Percentiles rank a stretch among this genome's conserved stretches.
These are phyloP conservation scores for Glycine soja DNA, from an alignment of 306 rosid genomes.

Conservation along the genomic window DNA sequence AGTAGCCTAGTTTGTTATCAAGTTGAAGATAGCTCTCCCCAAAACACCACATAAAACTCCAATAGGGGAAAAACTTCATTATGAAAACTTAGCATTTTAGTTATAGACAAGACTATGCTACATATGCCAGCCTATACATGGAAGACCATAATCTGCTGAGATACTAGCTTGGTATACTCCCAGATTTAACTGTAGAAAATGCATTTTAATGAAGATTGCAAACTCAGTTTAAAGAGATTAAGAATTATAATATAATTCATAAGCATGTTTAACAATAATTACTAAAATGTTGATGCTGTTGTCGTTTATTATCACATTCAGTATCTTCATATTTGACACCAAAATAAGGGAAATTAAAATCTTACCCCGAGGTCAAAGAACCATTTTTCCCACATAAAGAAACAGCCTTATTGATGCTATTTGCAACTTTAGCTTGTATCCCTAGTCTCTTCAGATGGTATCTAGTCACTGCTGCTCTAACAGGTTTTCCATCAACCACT, in stretches of 20 bases:
- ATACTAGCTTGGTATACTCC: too few species aligned
- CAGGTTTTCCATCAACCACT: constrained; percentile 88
- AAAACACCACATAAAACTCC: constrained; percentile 9
- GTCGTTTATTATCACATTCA: neutral
- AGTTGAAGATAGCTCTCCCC: constrained; percentile 27
- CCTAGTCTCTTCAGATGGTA: constrained; percentile 97
- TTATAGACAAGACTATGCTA: neutral
- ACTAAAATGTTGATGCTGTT: constrained; percentile 5
- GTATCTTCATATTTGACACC: constrained; percentile 12
- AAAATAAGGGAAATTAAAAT: constrained; percentile 33
- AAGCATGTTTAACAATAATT: neutral
- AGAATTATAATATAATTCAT: neutral
- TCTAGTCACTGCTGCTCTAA: constrained; percentile 92
- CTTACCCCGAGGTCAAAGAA: constrained; percentile 67
- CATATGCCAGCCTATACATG: neutral
- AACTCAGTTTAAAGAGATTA: constrained; percentile 12
- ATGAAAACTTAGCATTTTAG: neutral
- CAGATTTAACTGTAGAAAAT: neutral
- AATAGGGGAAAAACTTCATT: neutral
- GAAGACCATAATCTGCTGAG: neutral
- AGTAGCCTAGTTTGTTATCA: neutral
- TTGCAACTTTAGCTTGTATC: constrained; percentile 69
- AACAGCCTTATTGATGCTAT: constrained; percentile 64
- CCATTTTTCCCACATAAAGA: constrained; percentile 73
- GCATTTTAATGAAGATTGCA: neutral